phyloP scores from a whole-genome alignment of 768 basidiomycete species.

The Multifurca ochricompacta region DNA sequence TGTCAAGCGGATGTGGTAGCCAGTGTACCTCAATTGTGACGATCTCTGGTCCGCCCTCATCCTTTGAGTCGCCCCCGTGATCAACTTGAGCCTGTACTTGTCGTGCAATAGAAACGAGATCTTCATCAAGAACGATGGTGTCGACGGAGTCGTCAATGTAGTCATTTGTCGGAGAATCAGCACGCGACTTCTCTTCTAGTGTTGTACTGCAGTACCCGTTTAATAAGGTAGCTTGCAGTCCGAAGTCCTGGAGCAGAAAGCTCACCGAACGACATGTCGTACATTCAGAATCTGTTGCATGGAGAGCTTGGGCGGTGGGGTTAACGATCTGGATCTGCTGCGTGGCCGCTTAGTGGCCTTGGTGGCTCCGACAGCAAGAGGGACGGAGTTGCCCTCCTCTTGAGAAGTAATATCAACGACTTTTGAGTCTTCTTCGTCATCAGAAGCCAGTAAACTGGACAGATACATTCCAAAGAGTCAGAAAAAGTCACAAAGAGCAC shows the following conservation, averaged over 20 bases:
- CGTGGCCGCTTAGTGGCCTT: conserved; percentile 34
- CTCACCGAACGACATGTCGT: conserved; percentile 52
- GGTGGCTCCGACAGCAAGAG: conserved; percentile 7
- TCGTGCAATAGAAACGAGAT: conserved; percentile 51
- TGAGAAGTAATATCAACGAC: conserved; percentile 28
- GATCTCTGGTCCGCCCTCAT: conserved; percentile 28
- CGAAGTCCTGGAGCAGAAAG: neutral
- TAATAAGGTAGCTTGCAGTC: conserved; percentile 4
- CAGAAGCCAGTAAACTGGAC: conserved; percentile 31
- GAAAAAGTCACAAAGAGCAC: neutral
- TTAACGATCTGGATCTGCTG: conserved; percentile 65
- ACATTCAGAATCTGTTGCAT: conserved; percentile 47
- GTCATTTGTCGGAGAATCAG: conserved; percentile 42
- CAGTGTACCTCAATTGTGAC: conserved; percentile 54
- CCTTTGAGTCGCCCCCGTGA: conserved; percentile 19
- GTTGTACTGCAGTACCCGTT: conserved; percentile 35
- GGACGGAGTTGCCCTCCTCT: conserved; percentile 29
- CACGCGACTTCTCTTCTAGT: conserved; percentile 34
- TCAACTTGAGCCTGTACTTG: conserved; percentile 29
- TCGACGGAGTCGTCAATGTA: conserved; percentile 40
- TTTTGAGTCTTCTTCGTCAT: conserved; percentile 41
- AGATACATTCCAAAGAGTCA: neutral
- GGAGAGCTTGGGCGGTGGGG: conserved; percentile 63
- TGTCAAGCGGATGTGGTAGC: conserved; percentile 54
- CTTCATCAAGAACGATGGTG: conserved; percentile 47